Base-by-base conservation (phyloP, 306 rosid species). In the Urtica urens region DNA sequence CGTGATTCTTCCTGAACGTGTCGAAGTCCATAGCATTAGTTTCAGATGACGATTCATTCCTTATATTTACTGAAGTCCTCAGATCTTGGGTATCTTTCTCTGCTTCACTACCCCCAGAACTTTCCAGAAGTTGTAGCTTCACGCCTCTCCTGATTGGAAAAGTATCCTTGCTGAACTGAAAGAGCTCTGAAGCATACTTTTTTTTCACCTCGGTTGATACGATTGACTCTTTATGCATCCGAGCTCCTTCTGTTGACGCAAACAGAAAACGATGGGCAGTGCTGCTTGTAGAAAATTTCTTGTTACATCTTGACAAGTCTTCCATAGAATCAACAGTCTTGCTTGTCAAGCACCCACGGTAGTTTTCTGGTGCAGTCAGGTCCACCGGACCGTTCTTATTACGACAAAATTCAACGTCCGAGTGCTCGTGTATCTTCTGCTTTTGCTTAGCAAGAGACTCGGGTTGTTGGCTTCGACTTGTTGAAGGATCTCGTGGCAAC, bases 11-110 rank as follows among this genome's bases (percentile, higher is more conserved):
- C 57, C 30, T 80, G 27, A 71, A 73, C 42, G 67, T 67, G 65
- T 69, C 65, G 34, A 85, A 72, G 65, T 75, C 83, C 94, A 90
- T 69, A 44, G 75, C 53, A 66, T 69, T 77, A 50, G 87, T 82
- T 57, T 81, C 87, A 58, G 94, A 71, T 39, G 92, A 85, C 44
- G 92, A 83, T 62, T 76, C 87, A 25, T 75, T 72, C 64, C 46
- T 67, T 73, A 63, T 30, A 60, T 53, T 66, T 38, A 59, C 45
- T 20, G 72, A 54, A 59, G 55, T 34, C 53, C 65, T 54, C 46
- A 54, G 54, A 56, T 74, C 73, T 39, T 51, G 57, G 23, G 51
- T 17, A 52, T 58, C 55, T 63, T 67, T 76, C 44, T 33, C 75
- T 57, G 62, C 67, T 39, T 59, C 80, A 53, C 55, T 49, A 13